A percentile compares a stretch with the other conserved stretches of the same genome.
These are phyloP conservation scores for Leccinum subgranulosum DNA, from an alignment of 768 basidiomycete species.

Conservation along the genomic window DNA sequence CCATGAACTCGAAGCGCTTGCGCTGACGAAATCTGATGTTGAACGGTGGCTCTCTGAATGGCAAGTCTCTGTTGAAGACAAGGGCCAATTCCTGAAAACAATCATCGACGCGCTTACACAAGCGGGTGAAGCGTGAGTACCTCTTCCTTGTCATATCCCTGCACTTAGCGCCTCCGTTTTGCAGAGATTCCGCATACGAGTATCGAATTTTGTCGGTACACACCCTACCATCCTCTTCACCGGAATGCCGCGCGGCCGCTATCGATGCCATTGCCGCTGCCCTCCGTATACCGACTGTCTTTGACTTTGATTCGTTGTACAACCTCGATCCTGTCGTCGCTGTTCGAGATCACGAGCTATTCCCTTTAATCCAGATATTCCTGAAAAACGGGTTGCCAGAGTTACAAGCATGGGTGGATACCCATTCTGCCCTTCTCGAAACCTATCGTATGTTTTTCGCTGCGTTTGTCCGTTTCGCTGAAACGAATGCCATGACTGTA, in stretches of 20 bases:
- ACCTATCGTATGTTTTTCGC: conserved; percentile 50
- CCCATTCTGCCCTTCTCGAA: conserved; percentile 46
- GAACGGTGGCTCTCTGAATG: conserved; percentile 48
- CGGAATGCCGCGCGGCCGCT: conserved; percentile 51
- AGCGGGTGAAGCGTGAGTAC: conserved; percentile 57
- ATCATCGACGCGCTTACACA: conserved; percentile 60
- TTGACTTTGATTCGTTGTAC: conserved; percentile 81
- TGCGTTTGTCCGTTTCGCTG: neutral
- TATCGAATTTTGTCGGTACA: conserved; percentile 62
- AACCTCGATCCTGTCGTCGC: conserved; percentile 69
- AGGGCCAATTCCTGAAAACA: conserved; percentile 60
- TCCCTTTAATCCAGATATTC: conserved; percentile 74
- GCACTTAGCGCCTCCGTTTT: neutral
- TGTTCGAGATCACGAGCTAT: conserved; percentile 66
- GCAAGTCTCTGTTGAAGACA: conserved; percentile 60
- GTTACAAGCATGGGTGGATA: conserved; percentile 57
- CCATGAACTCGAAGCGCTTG: conserved; percentile 60
- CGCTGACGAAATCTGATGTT: conserved; percentile 57
- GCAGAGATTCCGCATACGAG: conserved; percentile 59
- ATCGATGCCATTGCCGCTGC: conserved; percentile 60
- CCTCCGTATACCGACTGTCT: conserved; percentile 60
- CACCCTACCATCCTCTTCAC: conserved; percentile 54
- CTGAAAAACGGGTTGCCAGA: conserved; percentile 60
- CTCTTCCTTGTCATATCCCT: neutral
- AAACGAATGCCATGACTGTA: neutral